phyloP scores from a whole-genome alignment of 2,329 filamentous ascomycete species.

The Chlorencoelia australis region DNA sequence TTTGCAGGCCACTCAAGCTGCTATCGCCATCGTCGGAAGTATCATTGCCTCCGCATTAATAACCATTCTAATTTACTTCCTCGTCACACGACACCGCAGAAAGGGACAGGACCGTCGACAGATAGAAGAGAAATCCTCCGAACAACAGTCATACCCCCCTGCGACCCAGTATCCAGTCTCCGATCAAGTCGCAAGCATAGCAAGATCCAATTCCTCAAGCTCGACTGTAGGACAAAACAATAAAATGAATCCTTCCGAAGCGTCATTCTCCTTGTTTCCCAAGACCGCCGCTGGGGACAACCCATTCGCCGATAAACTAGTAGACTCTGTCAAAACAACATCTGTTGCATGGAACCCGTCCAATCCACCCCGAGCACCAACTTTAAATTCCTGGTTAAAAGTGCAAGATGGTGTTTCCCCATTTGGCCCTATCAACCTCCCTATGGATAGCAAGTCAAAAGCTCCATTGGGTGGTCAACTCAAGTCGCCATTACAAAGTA shows the following conservation, averaged over 20 bases:
- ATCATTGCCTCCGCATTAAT: conserved; percentile 34
- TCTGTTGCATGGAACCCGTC: conserved; percentile 20
- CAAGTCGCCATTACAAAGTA: conserved; percentile 16
- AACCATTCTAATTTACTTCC: conserved; percentile 30
- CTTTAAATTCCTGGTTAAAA: conserved; percentile 18
- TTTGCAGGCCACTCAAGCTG: conserved; percentile 33
- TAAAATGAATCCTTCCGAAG: no score
- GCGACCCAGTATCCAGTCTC: conserved; percentile 17
- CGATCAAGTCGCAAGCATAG: conserved; percentile 11
- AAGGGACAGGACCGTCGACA: conserved; percentile 6
- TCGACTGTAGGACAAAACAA: no score
- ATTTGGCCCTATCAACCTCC: conserved; percentile 18
- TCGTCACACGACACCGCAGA: conserved; percentile 27
- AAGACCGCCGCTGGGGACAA: conserved; percentile 3
- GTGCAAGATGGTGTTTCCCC: conserved; percentile 19
- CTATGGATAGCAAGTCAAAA: conserved; percentile 10
- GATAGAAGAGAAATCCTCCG: neutral
- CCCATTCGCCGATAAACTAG: no score
- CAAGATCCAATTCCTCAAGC: no score
- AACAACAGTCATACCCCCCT: no score
- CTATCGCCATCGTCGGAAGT: conserved; percentile 33
- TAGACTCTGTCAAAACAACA: conserved; percentile 20
- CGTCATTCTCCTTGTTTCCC: conserved; percentile 13
- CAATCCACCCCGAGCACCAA: conserved; percentile 19
- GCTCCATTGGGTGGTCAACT: conserved; percentile 16